Evolutionary conservation across 1,284 basidiomycete genomes (phyloP).

Genomic region (Ustilago hordei): DNA sequence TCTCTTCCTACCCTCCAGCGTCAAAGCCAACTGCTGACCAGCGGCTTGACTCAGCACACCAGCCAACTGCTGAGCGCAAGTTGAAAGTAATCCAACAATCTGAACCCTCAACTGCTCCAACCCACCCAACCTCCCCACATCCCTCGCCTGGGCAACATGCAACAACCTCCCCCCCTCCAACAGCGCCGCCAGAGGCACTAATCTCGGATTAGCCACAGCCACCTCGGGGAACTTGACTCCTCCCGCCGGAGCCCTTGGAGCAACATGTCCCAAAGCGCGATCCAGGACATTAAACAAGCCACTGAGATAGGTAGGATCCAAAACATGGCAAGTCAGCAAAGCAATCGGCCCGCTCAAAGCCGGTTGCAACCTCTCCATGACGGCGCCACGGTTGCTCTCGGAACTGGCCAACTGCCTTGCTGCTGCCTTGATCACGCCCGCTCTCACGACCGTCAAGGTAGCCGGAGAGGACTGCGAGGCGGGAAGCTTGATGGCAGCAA

Average conservation of each 20-base stretch:
- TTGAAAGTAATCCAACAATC: conserved; percentile 64
- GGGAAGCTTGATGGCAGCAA: conserved; percentile 52
- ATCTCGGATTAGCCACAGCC: conserved; percentile 49
- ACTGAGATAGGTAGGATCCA: conserved; percentile 58
- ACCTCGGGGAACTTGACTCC: conserved; percentile 21
- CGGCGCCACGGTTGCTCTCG: neutral
- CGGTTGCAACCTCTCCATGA: conserved; percentile 36
- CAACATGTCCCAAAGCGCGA: conserved; percentile 48
- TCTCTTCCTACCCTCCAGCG: conserved; percentile 61
- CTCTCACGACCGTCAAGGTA: conserved; percentile 50
- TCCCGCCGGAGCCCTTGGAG: conserved; percentile 31
- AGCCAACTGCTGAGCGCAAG: conserved; percentile 59
- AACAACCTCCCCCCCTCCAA: conserved; percentile 54
- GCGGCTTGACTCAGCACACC: conserved; percentile 59
- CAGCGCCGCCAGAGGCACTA: conserved; percentile 59
- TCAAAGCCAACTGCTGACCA: conserved; percentile 57
- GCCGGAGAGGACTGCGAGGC: conserved; percentile 33
- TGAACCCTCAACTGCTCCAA: conserved; percentile 59
- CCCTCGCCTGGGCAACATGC: conserved; percentile 55
- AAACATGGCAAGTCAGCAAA: conserved; percentile 57
- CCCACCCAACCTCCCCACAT: conserved; percentile 54
- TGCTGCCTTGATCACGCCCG: conserved; percentile 51
- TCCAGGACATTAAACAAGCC: conserved; percentile 58
- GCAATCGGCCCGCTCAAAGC: conserved; percentile 59
- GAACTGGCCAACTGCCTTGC: conserved; percentile 19